phyloP scores from a whole-genome alignment of 768 basidiomycete genomes.

The Suillus lakei region DNA sequence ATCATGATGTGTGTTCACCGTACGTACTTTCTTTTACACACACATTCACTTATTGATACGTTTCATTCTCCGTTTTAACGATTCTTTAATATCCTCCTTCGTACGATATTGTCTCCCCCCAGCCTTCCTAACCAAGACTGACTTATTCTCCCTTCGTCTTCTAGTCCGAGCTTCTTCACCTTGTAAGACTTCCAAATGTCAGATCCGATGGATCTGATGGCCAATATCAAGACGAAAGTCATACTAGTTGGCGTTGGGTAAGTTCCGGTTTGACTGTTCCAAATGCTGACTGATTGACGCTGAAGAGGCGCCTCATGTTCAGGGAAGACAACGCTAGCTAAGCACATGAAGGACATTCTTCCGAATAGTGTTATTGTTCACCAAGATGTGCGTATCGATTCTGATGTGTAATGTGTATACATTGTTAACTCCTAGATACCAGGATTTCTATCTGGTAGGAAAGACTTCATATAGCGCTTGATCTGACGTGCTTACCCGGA shows the following conservation, averaged over 20 bases:
- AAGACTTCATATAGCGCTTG: constrained; percentile 15
- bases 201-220: constrained; percentile 17
- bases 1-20: too few species aligned
- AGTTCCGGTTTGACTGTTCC: not conserved
- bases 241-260: constrained; percentile 63
- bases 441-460: constrained; percentile 91
- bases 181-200: not conserved
- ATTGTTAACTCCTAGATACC: constrained; percentile 14
- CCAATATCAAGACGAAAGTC: constrained; percentile 20
- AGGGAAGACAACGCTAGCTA: constrained; percentile 96
- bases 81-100: not conserved
- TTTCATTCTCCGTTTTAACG: not conserved
- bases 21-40: not conserved
- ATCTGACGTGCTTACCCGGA: not conserved
- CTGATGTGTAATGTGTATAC: not conserved
- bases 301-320: constrained; percentile 88
- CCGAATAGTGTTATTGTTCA: constrained; percentile 86
- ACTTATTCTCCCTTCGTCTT: too few species aligned
- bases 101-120: not conserved
- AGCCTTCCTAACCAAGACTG: not conserved
- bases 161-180: too few species aligned
- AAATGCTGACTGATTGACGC: not conserved
- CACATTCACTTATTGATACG: not conserved
- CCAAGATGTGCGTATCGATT: constrained; percentile 73
- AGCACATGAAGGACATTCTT: constrained; percentile 75